Base-by-base conservation (phyloP, 2,329 filamentous ascomycete species). In the Diaporthe aspalathi region DNA sequence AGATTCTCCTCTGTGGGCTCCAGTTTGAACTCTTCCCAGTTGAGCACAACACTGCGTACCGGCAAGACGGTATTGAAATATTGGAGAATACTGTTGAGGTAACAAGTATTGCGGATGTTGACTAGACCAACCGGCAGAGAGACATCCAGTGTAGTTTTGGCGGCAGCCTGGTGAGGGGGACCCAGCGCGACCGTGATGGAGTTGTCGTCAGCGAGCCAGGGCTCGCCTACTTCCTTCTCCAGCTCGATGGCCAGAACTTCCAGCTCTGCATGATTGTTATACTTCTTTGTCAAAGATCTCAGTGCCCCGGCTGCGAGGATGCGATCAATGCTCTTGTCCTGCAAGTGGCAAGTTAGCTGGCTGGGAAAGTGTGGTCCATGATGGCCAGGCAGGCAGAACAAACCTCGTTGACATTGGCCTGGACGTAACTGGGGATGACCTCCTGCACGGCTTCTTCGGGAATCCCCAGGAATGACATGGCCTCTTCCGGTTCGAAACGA, bases 51-150 rank as follows among this genome's bases (percentile, higher is more conserved):
- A 6, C 96, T 88, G 63, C 95, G 90, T 38, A 98, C 86, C 2
- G 93, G 91, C 73, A 91, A 92, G 69, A 98, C 89, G 0, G 95
- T 97, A 79, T 97, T 98, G 75, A 98, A 92, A 79, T 97, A 98
- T 77, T 99, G 96, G 12, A 99, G 86, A 62, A 99, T 88, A 81
- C 95, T 98, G 84, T 99, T 99, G 68, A 99, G 87, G 77, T 99
- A 99, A 80, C 96, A 99, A 0, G 97, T 99, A 78, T 99, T 99
- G 72, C 96, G 95, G 70, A 98, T 97, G 76, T 98, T 99, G 74
- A 91, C 89, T 7, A 98, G 87, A 0, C 96, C 96, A 27, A 97
- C 93, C 0, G 96, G 96, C 80, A 93, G 90, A 38, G 88, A 84
- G 57, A 82, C 76, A 69, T 84, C 77, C 17, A 78, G 77, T 3